Evolutionary conservation across 2,329 filamentous ascomycete species (phyloP).

Genomic region (Stagonosporopsis cucurbitacearum): DNA sequence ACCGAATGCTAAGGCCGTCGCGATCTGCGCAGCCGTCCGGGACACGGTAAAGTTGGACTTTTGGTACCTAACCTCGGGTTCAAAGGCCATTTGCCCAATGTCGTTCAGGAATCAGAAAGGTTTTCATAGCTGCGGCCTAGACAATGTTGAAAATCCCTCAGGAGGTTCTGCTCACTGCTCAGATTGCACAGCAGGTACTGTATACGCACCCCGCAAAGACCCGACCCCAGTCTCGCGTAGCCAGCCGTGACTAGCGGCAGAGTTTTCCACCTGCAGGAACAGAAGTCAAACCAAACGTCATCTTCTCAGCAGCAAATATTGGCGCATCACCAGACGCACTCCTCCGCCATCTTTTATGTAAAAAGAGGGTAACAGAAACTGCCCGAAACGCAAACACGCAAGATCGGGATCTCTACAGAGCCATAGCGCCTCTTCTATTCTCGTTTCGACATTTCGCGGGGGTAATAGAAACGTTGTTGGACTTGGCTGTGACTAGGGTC

Average conservation of each 20-base stretch:
- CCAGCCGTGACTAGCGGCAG: conserved; percentile 21
- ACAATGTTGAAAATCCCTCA: neutral
- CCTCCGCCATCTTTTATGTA: conserved; percentile 31
- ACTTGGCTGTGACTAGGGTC: conserved; percentile 24
- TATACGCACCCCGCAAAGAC: conserved; percentile 6
- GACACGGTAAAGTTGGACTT: neutral
- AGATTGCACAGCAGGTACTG: too few relatives aligned
- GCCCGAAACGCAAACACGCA: conserved; percentile 18
- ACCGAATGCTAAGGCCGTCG: conserved; percentile 39
- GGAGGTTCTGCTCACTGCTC: neutral
- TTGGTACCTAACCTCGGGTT: neutral
- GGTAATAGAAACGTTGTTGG: conserved; percentile 28
- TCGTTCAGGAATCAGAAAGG: neutral
- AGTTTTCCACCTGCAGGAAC: conserved; percentile 25
- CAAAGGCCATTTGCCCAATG: neutral
- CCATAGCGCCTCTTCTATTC: conserved; percentile 28
- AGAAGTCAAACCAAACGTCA: conserved; percentile 26
- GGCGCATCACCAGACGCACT: conserved; percentile 31
- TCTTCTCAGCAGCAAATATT: conserved; percentile 20
- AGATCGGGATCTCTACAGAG: conserved; percentile 23
- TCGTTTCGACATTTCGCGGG: conserved; percentile 21
- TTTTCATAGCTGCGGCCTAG: neutral
- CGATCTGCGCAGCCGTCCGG: neutral
- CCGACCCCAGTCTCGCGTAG: conserved; percentile 16
- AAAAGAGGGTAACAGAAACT: conserved; percentile 41